Evolutionary conservation across 2,329 filamentous ascomycete species (phyloP), one percentile per base, ranked within the genome.

Genomic region (Xylogone sp.): DNA sequence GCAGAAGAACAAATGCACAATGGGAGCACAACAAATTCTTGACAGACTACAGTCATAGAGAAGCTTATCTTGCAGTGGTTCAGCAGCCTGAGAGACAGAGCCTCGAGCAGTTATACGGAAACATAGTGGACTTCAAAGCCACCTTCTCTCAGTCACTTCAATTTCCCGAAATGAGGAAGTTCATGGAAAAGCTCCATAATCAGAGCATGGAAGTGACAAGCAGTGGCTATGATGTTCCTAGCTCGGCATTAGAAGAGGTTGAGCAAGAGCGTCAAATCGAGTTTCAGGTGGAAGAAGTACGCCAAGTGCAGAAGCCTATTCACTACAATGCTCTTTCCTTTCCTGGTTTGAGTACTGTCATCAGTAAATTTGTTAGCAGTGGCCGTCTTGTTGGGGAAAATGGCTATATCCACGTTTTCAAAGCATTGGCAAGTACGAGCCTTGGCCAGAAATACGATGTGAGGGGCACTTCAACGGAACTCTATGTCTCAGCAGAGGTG

Each of bases 91-190:
- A 87, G 55, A 69, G 75, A 0, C 77, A 82, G 47, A 79, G 76
- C 0, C 61, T 87, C 0, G 71, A 78, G 42, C 68, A 82, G 19
- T 69, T 86, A 3, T 87, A 87, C 53, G 74, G 71, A 45, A 67
- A 65, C 1, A 66, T 59, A 21, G n/a, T 53, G 5, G 52, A 52
- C 9, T 54, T 45, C 21, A 54, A 58, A 31, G 52, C 47, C 10
- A 58, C 59, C 19, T 43, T 42, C 10, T 44, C 50, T 3, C 57
- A 62, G 20, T 59, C 62, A 12, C 54, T 75, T 2, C 24, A 6
- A 27, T 27, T 27, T 27, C 24, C 24, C 6, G 6, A 27, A 27
- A 27, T 27, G 24, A 57, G 56, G 4, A 46, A 20, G 4, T 65
- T 68, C 43, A 59, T 68, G 3, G 55, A 64, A 2, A 57, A 67